These are phyloP conservation scores for Rostrohypoxylon terebratum DNA, from an alignment of 495 filamentous ascomycete genomes.

Conservation along the genomic window DNA sequence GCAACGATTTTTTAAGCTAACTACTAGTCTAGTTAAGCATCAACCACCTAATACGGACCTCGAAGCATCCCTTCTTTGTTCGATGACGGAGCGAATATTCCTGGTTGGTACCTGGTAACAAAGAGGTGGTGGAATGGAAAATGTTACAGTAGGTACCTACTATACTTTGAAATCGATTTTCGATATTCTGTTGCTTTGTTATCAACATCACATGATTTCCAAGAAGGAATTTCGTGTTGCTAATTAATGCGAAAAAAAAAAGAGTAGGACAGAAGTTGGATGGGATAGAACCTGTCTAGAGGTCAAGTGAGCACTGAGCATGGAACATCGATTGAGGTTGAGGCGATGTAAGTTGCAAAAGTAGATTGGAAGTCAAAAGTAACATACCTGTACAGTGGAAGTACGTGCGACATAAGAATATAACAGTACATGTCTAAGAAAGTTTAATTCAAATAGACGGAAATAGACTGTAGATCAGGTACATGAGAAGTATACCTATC, in stretches of 20 bases:
- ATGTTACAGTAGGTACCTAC: background rate
- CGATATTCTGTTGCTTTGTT: conserved; percentile 4
- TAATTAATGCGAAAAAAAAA: conserved; percentile 27
- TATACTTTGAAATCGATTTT: too few species aligned
- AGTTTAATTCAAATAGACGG: background rate
- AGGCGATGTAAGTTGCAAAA: conserved; percentile 30
- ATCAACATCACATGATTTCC: conserved; percentile 33
- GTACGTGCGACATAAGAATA: conserved; percentile 3
- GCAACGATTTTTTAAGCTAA: background rate
- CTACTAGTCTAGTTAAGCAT: background rate
- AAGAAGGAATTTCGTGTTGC: background rate
- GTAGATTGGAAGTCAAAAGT: conserved; percentile 19
- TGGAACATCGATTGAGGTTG: conserved; percentile 10
- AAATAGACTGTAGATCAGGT: conserved; percentile 9
- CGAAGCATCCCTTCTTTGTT: conserved; percentile 16
- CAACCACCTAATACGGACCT: background rate
- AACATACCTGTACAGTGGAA: background rate
- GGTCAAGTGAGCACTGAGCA: too few species aligned
- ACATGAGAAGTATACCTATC: background rate
- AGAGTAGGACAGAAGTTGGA: conserved; percentile 1
- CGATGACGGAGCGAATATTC: conserved; percentile 13
- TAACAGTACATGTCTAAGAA: background rate
- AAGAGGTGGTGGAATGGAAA: background rate
- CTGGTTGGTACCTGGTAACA: background rate
- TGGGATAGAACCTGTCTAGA: conserved; percentile 15